These are phyloP conservation scores for Cyclotella cryptica DNA, from an alignment of 108 stramenopile genomes.

Conservation along the genomic window DNA sequence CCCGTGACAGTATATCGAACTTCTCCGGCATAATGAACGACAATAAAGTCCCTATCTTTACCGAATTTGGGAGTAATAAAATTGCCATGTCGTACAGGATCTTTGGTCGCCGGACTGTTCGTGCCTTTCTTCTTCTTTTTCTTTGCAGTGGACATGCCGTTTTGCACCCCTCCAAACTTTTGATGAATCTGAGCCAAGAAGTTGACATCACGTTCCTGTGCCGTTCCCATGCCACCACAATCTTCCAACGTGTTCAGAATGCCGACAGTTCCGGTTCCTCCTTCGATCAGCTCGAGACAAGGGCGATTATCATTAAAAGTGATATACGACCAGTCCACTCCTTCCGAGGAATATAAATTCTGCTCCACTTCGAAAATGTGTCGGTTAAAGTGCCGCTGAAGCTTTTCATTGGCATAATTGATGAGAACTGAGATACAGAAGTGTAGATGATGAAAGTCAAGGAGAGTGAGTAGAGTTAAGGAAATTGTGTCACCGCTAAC, in stretches of 20 bases:
- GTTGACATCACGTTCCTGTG: slow-evolving; percentile 85
- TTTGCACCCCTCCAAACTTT: slow-evolving; percentile 66
- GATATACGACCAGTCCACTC: slow-evolving; percentile 97
- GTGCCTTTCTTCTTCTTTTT: slow-evolving; percentile 62
- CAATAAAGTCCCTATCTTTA: slow-evolving; percentile 85
- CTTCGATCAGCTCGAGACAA: slow-evolving; percentile 96
- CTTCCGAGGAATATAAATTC: slow-evolving; percentile 90
- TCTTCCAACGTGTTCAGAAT: slow-evolving; percentile 91
- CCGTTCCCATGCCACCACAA: slow-evolving; percentile 88
- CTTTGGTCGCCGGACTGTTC: slow-evolving; percentile 27
- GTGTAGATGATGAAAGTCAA: neutral
- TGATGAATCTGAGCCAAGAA: slow-evolving; percentile 90
- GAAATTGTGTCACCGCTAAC: neutral
- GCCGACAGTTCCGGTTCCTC: slow-evolving; percentile 74
- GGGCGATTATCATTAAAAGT: slow-evolving; percentile 98
- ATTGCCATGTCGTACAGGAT: slow-evolving; percentile 64
- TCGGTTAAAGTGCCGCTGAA: slow-evolving; percentile 95
- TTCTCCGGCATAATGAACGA: slow-evolving; percentile 95
- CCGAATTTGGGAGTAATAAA: slow-evolving; percentile 93
- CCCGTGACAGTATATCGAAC: slow-evolving; percentile 90
- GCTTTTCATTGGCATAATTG: slow-evolving; percentile 96
- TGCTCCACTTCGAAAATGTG: slow-evolving; percentile 97
- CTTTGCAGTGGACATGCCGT: slow-evolving; percentile 23
- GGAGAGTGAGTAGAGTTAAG: neutral
- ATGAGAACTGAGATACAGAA: slow-evolving; percentile 64